These are phyloP conservation scores for Wickerhamiella azymoides DNA, from an alignment of 805 yeast species.

Conservation along the genomic window DNA sequence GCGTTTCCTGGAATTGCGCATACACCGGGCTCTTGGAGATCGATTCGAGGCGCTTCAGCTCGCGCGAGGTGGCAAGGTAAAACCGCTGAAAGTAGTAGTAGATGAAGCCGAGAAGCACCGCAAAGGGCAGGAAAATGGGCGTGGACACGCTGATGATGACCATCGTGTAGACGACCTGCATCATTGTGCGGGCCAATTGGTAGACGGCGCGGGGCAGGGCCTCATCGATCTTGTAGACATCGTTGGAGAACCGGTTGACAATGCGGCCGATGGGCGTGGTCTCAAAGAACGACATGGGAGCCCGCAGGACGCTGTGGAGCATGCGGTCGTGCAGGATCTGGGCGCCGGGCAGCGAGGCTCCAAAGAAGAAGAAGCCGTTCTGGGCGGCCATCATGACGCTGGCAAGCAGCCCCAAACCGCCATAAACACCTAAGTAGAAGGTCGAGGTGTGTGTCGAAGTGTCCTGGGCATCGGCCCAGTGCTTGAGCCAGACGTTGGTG, in stretches of 20 bases:
- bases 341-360: conserved; percentile 60
- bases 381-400: conserved; percentile 42
- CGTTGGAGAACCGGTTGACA: conserved; percentile 79
- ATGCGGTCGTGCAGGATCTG: conserved; percentile 52
- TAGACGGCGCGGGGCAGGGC: conserved; percentile 30
- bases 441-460: conserved; percentile 41
- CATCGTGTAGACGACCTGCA: conserved; percentile 45
- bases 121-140: conserved; percentile 66
- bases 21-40: conserved; percentile 62
- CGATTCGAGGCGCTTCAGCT: conserved; percentile 59
- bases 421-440: conserved; percentile 61
- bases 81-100: conserved; percentile 59
- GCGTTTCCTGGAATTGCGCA: conserved; percentile 70
- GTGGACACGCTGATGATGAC: conserved; percentile 73
- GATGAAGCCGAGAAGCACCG: conserved; percentile 51
- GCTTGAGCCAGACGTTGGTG: conserved; percentile 85
- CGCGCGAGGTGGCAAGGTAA: conserved; percentile 60
- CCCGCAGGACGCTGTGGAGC: conserved; percentile 60
- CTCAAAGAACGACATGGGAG: conserved; percentile 92
- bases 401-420: conserved; percentile 55
- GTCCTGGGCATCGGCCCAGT: conserved; percentile 90
- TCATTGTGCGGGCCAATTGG: conserved; percentile 26
- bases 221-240: conserved; percentile 79
- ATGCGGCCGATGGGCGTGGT: conserved; percentile 91
- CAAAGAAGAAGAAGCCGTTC: conserved; percentile 32